Evolutionary conservation across 805 yeast genomes (phyloP), one percentile per base, ranked within the genome.

Genomic region (Hanseniaspora pseudoguilliermondii): DNA sequence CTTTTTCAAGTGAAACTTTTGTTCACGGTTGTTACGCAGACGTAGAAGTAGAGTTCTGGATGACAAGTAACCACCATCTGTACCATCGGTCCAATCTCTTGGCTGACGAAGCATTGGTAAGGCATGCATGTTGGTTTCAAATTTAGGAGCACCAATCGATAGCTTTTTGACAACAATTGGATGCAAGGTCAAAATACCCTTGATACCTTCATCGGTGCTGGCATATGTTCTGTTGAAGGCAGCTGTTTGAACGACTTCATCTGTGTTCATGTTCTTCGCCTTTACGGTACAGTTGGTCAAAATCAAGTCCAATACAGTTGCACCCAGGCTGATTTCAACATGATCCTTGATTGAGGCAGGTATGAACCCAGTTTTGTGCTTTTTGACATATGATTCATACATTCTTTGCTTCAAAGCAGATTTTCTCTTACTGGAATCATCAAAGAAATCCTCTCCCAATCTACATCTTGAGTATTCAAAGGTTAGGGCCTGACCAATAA

Each of bases 41-140:
- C 97, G 78, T 62, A 93, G 79, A 41, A 93, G 71, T 4, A 75
- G 69, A 18, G 80, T 75, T 59, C 78, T 80, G 15, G 84, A 74
- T 64, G 81, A 82, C 57, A 78, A 73, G 64, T 87, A 90, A 0
- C 97, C 98, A 61, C 98, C 98, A 56, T 78, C 78, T 63, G 83
- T 81, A 78, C 83, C 82, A 11, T 80, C 71, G 0, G 81, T 76
- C 98, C 98, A 93, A 5, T 88, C 87, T 55, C 81, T 73, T n/a
- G 98, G 98, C 59, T 81, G 79, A 9, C 86, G 84, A 49, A 93
- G 73, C 98, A 93, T 93, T 9, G 98, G 98, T 53, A 93, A 73
- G 59, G 79, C 75, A 67, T 91, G 97, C 0, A 97, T 96, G 63
- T 82, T 86, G 5, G 85, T 80, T 0, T 85, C 75, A 51, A 83